Percentiles rank a stretch among this genome's conserved stretches.
Evolutionary conservation across 176 grass and related monocot genomes (phyloP).

Genomic region (Triticum turgidum): DNA sequence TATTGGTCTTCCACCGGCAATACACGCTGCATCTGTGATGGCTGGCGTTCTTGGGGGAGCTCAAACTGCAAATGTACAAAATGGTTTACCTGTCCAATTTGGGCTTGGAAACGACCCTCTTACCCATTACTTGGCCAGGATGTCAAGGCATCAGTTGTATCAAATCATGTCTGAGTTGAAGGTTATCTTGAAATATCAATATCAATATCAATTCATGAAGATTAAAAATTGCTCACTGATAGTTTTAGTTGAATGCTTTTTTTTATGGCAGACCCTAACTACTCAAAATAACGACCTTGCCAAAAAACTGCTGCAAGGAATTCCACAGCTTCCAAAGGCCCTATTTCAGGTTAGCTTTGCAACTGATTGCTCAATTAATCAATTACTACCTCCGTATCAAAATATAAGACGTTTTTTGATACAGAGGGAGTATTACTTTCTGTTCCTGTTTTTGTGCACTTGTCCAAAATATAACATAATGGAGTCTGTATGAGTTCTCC

Average conservation of each 20-base stretch:
- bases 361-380: conserved; percentile 11
- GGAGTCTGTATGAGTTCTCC: neutral
- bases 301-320: conserved; percentile 66
- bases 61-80: conserved; percentile 70
- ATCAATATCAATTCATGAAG: conserved; percentile 7
- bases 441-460: neutral
- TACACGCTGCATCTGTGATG: conserved; percentile 78
- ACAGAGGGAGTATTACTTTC: neutral
- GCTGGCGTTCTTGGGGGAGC: conserved; percentile 66
- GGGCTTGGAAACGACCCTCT: conserved; percentile 83
- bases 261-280: conserved; percentile 52
- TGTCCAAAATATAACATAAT: neutral
- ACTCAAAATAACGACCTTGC: conserved; percentile 68
- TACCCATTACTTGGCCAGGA: conserved; percentile 85
- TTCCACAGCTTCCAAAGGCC: conserved; percentile 75
- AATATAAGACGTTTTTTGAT: no score
- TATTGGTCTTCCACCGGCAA: conserved; percentile 68
- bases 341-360: conserved; percentile 79
- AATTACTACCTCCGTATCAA: neutral
- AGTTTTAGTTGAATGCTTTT: conserved; percentile 13
- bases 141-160: conserved; percentile 82
- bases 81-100: conserved; percentile 61
- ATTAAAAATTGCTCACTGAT: neutral
- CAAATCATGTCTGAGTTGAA: conserved; percentile 88
- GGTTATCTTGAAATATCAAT: conserved; percentile 45